These are phyloP conservation scores for Kwoniella botswanensis DNA, from an alignment of 768 basidiomycete genomes.

Conservation along the genomic window DNA sequence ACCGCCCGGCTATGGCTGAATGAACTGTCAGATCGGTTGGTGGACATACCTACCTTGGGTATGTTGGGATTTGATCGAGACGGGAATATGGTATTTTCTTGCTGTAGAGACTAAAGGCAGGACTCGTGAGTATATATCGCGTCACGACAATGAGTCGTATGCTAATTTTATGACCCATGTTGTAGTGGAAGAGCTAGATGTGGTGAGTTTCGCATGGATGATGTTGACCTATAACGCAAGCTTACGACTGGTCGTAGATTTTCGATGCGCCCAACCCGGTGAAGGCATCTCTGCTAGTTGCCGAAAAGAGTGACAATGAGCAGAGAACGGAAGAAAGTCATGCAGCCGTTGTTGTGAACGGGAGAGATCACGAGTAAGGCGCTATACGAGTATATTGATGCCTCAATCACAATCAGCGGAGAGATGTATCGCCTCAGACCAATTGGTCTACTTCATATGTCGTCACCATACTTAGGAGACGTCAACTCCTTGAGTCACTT, in stretches of 20 bases:
- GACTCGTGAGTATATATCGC: slow-evolving; percentile 45
- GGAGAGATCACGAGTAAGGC: not conserved
- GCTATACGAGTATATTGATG: not conserved
- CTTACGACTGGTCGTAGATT: slow-evolving; percentile 1
- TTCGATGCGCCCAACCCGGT: slow-evolving; percentile 22
- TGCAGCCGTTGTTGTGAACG: not conserved
- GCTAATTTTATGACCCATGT: not conserved
- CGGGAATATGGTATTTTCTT: slow-evolving; percentile 52
- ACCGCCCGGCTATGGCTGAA: not conserved
- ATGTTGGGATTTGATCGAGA: slow-evolving; percentile 53
- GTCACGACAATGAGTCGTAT: not conserved
- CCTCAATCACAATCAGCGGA: not conserved
- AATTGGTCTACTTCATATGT: no score
- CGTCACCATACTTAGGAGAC: no score
- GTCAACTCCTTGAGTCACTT: not conserved
- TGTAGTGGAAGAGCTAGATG: slow-evolving; percentile 41
- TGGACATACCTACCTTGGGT: slow-evolving; percentile 45
- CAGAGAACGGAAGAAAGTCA: not conserved
- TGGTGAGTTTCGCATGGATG: slow-evolving; percentile 15
- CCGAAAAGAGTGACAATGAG: not conserved
- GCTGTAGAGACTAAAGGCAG: slow-evolving; percentile 57
- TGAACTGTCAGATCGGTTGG: slow-evolving; percentile 22
- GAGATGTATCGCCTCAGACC: no score
- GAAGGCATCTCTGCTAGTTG: slow-evolving; percentile 8
- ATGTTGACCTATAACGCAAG: not conserved